Conservation (phyloP, 148 eudicot species). For the Limonium bicolor region DNA sequence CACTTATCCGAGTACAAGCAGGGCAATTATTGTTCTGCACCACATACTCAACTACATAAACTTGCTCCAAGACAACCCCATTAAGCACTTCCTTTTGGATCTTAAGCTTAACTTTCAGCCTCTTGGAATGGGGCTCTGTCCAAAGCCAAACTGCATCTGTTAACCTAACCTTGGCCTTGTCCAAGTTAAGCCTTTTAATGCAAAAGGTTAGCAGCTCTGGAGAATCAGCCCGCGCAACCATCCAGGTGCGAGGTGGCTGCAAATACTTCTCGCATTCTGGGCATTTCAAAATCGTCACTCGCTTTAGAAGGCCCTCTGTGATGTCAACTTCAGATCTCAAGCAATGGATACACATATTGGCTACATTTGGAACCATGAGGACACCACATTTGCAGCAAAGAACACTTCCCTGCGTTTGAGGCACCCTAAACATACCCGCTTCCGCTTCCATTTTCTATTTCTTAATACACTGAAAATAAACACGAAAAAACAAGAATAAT, state of each 20-base stretch:
- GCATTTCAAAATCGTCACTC: constrained; percentile 34
- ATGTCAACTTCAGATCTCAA: constrained; percentile 57
- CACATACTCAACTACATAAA: constrained; percentile 44
- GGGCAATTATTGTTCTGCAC: constrained; percentile 66
- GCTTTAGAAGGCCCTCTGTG: constrained; percentile 56
- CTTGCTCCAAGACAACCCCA: constrained; percentile 55
- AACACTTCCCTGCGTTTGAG: constrained; percentile 43
- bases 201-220: constrained; percentile 66
- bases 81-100: constrained; percentile 39
- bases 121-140: constrained; percentile 42
- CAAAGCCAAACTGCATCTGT: constrained; percentile 32
- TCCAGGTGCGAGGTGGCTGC: constrained; percentile 66
- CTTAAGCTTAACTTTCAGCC: constrained; percentile 28
- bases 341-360: constrained; percentile 64
- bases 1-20: constrained; percentile 43
- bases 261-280: constrained; percentile 50
- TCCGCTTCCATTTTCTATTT: constrained; percentile 43
- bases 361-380: constrained; percentile 52
- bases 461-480: no score
- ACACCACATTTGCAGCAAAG: constrained; percentile 67
- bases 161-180: constrained; percentile 26
- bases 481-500: no score
- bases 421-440: constrained; percentile 35
- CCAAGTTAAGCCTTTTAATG: constrained; percentile 32
- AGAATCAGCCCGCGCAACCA: constrained; percentile 48